These are phyloP conservation scores for Pythium brachiatum DNA, from an alignment of 352 stramenopile species.

Conservation along the genomic window DNA sequence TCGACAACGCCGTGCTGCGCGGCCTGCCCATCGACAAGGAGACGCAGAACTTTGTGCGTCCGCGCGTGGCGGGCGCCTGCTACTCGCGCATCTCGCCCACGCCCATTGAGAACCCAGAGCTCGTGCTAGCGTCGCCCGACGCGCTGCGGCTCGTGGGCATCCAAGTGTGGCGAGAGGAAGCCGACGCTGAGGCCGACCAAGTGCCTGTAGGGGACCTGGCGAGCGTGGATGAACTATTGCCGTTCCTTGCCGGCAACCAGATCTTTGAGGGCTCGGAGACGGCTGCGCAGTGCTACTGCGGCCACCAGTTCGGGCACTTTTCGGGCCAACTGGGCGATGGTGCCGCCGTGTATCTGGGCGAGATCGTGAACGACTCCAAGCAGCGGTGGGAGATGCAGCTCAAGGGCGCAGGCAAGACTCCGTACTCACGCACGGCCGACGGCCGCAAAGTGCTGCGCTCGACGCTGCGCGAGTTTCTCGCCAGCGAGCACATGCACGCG, in stretches of 20 bases:
- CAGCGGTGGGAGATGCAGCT: conserved; percentile 94
- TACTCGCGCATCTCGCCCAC: conserved; percentile 67
- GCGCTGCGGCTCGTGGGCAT: conserved; percentile 65
- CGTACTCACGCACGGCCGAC: conserved; percentile 93
- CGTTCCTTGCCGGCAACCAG: conserved; percentile 71
- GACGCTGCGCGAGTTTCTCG: conserved; percentile 96
- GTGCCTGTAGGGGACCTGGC: conserved; percentile 27
- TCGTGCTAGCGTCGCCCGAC: conserved; percentile 52
- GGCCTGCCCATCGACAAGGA: conserved; percentile 61
- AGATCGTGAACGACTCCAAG: conserved; percentile 49
- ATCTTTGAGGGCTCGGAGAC: conserved; percentile 71
- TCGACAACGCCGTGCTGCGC: conserved; percentile 67
- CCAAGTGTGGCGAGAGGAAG: conserved; percentile 27
- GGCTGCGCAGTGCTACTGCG: conserved; percentile 89
- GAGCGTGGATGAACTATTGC: conserved; percentile 42
- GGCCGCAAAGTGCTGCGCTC: conserved; percentile 92
- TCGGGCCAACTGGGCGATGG: conserved; percentile 91
- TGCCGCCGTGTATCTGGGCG: conserved; percentile 86
- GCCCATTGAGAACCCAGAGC: conserved; percentile 48
- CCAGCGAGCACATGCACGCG: conserved; percentile 94
- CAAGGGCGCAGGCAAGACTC: conserved; percentile 95
- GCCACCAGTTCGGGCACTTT: conserved; percentile 91
- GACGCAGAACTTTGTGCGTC: conserved; percentile 48
- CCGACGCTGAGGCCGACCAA: conserved; percentile 18
- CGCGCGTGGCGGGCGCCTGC: conserved; percentile 45